Conservation (phyloP, 164 flowering plant genomes). For the Dillenia turbinata region DNA sequence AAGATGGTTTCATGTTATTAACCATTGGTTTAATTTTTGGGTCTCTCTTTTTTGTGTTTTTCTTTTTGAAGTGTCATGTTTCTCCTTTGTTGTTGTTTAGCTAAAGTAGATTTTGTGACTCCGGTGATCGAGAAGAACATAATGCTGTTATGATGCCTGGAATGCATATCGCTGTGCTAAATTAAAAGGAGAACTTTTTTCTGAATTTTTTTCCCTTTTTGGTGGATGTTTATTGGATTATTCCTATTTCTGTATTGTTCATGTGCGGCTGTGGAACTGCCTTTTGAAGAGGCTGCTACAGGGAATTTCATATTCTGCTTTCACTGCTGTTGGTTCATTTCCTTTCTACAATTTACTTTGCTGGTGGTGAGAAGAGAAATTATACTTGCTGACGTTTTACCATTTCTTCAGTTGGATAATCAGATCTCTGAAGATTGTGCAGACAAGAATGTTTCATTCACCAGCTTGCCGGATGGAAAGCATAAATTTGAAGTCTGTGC, state of each 20-base stretch:
- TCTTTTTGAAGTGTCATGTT: background rate
- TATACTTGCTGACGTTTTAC: background rate
- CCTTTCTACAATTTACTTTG: background rate
- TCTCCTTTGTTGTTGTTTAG: too few relatives aligned
- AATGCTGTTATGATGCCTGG: too few relatives aligned
- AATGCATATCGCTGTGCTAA: too few relatives aligned
- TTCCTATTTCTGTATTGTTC: too few relatives aligned
- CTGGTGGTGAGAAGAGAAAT: too few relatives aligned
- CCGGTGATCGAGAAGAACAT: too few relatives aligned
- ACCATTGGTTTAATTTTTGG: background rate
- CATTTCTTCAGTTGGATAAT: constrained; percentile 64
- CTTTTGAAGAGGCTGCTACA: too few relatives aligned
- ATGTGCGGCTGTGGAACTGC: too few relatives aligned
- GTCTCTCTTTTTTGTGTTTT: background rate
- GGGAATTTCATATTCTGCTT: background rate
- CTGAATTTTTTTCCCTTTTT: too few relatives aligned
- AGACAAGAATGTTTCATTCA: constrained; percentile 37
- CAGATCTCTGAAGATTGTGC: constrained; percentile 41
- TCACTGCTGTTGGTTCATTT: background rate
- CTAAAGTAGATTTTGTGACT: too few relatives aligned
- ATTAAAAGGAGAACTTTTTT: too few relatives aligned
- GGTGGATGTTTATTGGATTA: too few relatives aligned
- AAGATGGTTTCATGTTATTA: background rate
- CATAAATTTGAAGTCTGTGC: constrained; percentile 78
- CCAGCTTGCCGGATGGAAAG: constrained; percentile 58